A percentile compares a stretch with the other conserved stretches of the same genome.
These are phyloP conservation scores for Naumovozyma castellii DNA, from an alignment of 805 yeast genomes.

Conservation along the genomic window DNA sequence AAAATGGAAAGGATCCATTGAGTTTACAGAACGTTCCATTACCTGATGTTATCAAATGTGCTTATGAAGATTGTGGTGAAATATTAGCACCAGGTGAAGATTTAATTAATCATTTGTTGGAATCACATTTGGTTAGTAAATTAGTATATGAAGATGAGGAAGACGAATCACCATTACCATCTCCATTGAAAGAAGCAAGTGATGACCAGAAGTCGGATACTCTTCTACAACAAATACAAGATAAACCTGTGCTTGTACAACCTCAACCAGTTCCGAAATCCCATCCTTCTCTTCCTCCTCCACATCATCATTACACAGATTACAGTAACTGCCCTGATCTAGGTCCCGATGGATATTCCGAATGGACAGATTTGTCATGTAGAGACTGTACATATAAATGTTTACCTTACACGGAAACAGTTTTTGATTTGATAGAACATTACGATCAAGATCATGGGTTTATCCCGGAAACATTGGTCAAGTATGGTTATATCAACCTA, in stretches of 20 bases:
- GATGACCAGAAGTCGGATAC: background rate
- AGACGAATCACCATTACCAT: slow-evolving; percentile 4
- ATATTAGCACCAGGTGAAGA: slow-evolving; percentile 7
- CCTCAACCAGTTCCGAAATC: too few relatives aligned
- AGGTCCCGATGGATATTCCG: background rate
- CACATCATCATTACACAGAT: background rate
- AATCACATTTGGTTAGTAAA: slow-evolving; percentile 11
- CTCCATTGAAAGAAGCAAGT: slow-evolving; percentile 2
- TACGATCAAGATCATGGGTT: slow-evolving; percentile 16
- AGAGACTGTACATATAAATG: slow-evolving; percentile 5
- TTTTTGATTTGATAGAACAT: slow-evolving; percentile 17
- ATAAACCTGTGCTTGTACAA: background rate
- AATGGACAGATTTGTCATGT: slow-evolving; percentile 13
- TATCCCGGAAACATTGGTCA: slow-evolving; percentile 15
- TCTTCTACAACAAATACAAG: background rate
- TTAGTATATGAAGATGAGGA: slow-evolving; percentile 3
- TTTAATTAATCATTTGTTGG: slow-evolving; percentile 13
- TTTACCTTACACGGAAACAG: slow-evolving; percentile 5
- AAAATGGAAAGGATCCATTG: background rate
- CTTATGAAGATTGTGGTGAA: slow-evolving; percentile 11
- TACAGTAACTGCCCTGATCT: background rate
- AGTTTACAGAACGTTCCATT: background rate
- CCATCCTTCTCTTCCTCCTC: background rate
- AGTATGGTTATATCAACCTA: slow-evolving; percentile 12
- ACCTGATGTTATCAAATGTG: slow-evolving; percentile 5